phyloP scores from a whole-genome alignment of 306 rosid species.

The Lablab purpureus region DNA sequence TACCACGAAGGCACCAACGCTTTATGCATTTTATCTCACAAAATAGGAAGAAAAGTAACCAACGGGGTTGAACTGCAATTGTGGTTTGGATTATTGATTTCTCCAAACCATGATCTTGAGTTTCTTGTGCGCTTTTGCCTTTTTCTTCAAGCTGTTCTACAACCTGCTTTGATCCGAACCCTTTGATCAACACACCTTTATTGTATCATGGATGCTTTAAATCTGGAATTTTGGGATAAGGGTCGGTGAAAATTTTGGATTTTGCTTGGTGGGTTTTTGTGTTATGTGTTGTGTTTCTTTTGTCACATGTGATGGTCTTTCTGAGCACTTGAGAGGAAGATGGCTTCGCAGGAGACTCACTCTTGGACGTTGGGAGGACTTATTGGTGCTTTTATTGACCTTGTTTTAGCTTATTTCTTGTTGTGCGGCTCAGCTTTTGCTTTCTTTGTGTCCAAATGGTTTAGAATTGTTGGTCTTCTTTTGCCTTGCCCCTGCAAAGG shows the following conservation, averaged over 20 bases:
- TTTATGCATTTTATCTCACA: neutral
- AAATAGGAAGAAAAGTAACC: neutral
- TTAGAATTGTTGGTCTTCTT: constrained; percentile 54
- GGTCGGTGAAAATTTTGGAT: constrained; percentile 30
- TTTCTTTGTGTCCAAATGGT: constrained; percentile 61
- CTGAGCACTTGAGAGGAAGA: constrained; percentile 50
- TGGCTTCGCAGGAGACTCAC: constrained; percentile 64
- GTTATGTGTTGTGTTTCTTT: constrained; percentile 31
- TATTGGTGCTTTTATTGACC: constrained; percentile 71
- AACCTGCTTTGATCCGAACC: constrained; percentile 44
- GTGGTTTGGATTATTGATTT: neutral
- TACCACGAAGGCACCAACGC: neutral
- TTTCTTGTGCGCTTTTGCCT: constrained; percentile 37
- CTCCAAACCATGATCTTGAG: constrained; percentile 43
- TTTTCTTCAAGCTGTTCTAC: constrained; percentile 45
- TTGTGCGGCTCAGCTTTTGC: constrained; percentile 65
- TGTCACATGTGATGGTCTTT: constrained; percentile 37
- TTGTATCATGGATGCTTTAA: neutral
- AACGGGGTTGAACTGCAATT: constrained; percentile 2
- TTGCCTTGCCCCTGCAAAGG: constrained; percentile 91
- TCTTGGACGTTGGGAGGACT: constrained; percentile 80
- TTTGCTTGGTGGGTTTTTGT: constrained; percentile 43
- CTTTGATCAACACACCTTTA: neutral
- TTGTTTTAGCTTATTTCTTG: constrained; percentile 72
- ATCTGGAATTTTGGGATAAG: constrained; percentile 15